Evolutionary conservation across 2,329 filamentous ascomycete species (phyloP), one percentile per base, ranked within the genome.

Genomic region (Pseudocercospora pini-densiflorae): DNA sequence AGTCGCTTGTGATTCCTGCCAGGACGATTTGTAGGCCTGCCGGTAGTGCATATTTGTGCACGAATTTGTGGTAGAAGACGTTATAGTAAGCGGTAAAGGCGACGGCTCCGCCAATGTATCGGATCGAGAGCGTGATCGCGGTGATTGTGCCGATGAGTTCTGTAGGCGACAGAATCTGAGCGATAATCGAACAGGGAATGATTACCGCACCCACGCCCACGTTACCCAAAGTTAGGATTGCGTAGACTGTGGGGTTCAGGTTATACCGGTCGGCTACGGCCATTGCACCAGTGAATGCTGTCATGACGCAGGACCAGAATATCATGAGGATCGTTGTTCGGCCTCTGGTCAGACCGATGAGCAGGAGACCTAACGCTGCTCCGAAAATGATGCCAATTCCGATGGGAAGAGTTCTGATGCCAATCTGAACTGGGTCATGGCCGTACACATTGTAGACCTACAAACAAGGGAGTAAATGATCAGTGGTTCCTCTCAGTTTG

Each of bases 61-160:
- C 33, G 55, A 71, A 65, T 68, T 83, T 82, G 60, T 79, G 73
- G 59, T 81, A 73, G 65, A 85, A 84, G 12, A 87, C 79, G 69
- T 87, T 86, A 78, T 82, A 89, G 72, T 79, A 81, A 23, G 79
- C 71, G 5, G 67, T 66, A 59, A 74, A 76, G 14, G 73, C 89
- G 65, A 91, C 85, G 10, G 86, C 84, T 43, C 89, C 89, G 57
- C 89, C 89, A 45, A 91, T 83, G 66, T 90, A 88, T 55, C 89
- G 88, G 70, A 91, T 87, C 21, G 87, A 85, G 53, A 91, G 84
- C 0, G 89, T 90, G 31, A 92, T 81, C 5, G 89, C 88, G 1
- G 89, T 86, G 61, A 90, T 84, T 4, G 89, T 91, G 8, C 88
- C 89, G 69, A 92, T 91, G 7, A 90, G 81, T 62, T 91, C 88